Base-by-base conservation (phyloP, 768 basidiomycete genomes). In the Fomitopsis serialis region DNA sequence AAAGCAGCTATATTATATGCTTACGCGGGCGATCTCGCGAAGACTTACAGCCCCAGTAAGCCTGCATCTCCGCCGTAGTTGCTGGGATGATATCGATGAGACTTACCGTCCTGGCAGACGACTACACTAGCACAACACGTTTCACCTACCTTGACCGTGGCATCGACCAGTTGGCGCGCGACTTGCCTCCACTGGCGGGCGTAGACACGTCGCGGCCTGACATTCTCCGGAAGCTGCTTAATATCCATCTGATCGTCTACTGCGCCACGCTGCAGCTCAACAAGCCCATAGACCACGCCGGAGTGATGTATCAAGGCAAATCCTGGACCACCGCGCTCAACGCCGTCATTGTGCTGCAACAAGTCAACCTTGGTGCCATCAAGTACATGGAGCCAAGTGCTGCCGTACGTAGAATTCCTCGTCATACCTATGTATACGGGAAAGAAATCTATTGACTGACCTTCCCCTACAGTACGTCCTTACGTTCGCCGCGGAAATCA, bases 1-100 rank as follows among this genome's bases (percentile, higher is more conserved):
- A 84, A 85, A 57, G 81, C 82, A 1, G 73, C 78, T 6, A 74
- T 82, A 22, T 67, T 86, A 40, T 79, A 84, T 52, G 83, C 84
- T 59, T 73, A 77, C 22, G 78, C 84, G 9, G 72, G 78, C 8
- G 76, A 78, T 45, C 66, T 87, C 17, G 74, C 76, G 7, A 40
- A 40, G 37, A 40, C 19, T 5, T 40, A 19, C 15, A 40, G 15
- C 15, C 37, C 37, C 15, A 40, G 37, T 40, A 17, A 40, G 37
- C 15, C 6, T 40, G 37, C 37, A 19, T 15, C 15, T 40, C 4
- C 13, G 7, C 6, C 5, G 15, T 40, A 4, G 13, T 15, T 15
- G 6, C 7, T 19, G 8, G 6, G 29, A 32, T 11, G 29, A 32
- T 11, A 32, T 40, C 37, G 19, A 40, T 17, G 15, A 5, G 6